phyloP scores from a whole-genome alignment of 2,329 filamentous ascomycete species.

The Peltaster fructicola region DNA sequence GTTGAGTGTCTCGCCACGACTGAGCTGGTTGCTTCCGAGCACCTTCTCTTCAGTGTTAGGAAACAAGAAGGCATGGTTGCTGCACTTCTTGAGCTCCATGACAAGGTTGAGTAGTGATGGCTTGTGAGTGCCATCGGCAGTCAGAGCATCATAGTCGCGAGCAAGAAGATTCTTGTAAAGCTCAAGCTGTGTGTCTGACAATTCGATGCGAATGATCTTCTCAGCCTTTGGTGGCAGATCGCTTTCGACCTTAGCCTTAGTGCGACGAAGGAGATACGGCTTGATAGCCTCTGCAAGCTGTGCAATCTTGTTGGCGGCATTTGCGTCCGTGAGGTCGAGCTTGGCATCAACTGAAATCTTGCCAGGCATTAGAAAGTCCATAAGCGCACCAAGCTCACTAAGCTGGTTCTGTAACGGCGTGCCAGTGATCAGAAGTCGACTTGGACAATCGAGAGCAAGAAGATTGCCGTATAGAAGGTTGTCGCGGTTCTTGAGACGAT shows the following conservation, averaged over 20 bases:
- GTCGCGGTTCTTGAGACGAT: conserved; percentile 89
- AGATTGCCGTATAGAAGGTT: conserved; percentile 82
- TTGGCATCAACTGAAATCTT: conserved; percentile 82
- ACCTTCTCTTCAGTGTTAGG: conserved; percentile 83
- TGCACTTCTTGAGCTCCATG: conserved; percentile 99
- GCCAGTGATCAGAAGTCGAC: conserved; percentile 83
- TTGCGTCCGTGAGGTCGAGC: conserved; percentile 60
- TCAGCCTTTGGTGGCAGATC: conserved; percentile 94
- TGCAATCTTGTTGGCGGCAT: conserved; percentile 72
- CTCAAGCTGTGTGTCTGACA: conserved; percentile 89
- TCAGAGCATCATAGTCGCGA: conserved; percentile 85
- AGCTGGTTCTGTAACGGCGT: conserved; percentile 96
- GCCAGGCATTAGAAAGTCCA: conserved; percentile 96
- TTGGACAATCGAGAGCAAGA: conserved; percentile 70
- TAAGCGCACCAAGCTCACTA: conserved; percentile 74
- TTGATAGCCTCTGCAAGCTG: conserved; percentile 74
- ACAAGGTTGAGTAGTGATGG: conserved; percentile 94
- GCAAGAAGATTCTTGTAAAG: conserved; percentile 99
- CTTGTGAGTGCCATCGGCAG: conserved; percentile 77
- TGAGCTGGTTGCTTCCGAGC: conserved; percentile 47
- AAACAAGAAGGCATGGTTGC: conserved; percentile 98
- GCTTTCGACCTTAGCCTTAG: conserved; percentile 93
- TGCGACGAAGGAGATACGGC: conserved; percentile 85
- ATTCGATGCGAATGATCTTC: conserved; percentile 94
- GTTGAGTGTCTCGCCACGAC: conserved; percentile 80